Percentiles rank a stretch among this genome's conserved stretches.
phyloP scores from a whole-genome alignment of 805 yeast genomes.

The Spathaspora boniae region DNA sequence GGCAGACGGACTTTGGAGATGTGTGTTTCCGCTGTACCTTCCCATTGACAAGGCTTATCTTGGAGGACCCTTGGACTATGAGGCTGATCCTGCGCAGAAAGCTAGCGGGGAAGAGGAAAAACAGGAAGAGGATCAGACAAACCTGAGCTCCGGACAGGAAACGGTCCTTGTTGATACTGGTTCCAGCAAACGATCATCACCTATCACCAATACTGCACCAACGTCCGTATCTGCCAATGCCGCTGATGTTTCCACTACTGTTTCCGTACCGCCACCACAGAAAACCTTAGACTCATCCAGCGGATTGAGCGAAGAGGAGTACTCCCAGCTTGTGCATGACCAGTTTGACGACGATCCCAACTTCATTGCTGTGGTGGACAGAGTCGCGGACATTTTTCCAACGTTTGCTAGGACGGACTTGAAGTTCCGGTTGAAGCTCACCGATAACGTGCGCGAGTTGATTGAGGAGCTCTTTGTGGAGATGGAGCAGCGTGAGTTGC shows the following conservation, averaged over 20 bases:
- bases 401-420: conserved; percentile 22
- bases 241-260: background rate
- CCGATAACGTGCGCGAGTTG: conserved; percentile 19
- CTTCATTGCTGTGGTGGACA: conserved; percentile 13
- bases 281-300: too few species aligned
- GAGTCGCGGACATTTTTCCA: conserved; percentile 27
- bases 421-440: conserved; percentile 21
- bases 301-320: conserved; percentile 2
- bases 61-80: too few species aligned
- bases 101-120: too few species aligned
- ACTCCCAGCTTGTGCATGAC: conserved; percentile 8
- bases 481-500: conserved; percentile 10
- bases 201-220: too few species aligned
- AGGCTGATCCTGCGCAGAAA: too few species aligned
- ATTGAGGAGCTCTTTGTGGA: conserved; percentile 23
- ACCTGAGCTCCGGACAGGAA: background rate
- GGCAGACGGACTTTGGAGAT: too few species aligned
- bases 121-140: too few species aligned
- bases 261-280: background rate
- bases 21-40: too few species aligned
- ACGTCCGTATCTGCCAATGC: background rate
- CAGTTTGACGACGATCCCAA: conserved; percentile 11
- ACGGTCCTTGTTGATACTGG: background rate
- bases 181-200: background rate
- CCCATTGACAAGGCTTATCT: too few species aligned